Evolutionary conservation across 192 early-diverging fungal genomes (phyloP).

Genomic region (Umbelopsis isabellina): DNA sequence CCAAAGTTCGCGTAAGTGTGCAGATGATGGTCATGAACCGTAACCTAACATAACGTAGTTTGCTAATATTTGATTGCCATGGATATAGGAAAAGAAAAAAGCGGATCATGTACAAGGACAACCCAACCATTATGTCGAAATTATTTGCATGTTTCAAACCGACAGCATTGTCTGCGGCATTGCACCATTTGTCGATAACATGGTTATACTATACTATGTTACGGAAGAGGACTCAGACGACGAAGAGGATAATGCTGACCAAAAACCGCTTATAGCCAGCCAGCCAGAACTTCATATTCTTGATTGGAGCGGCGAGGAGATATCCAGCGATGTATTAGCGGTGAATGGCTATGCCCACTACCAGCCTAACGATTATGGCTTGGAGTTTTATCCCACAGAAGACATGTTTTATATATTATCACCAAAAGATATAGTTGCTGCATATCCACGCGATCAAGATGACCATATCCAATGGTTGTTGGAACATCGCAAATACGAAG

Average conservation of each 20-base stretch:
- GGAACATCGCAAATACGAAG: constrained; percentile 77
- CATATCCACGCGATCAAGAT: constrained; percentile 82
- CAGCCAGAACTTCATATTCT: constrained; percentile 94
- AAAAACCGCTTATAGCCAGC: constrained; percentile 50
- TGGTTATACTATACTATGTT: constrained; percentile 74
- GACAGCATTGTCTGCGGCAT: constrained; percentile 87
- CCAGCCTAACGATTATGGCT: constrained; percentile 92
- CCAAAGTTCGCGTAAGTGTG: constrained; percentile 64
- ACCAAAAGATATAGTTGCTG: constrained; percentile 93
- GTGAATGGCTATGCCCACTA: constrained; percentile 84
- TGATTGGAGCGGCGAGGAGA: constrained; percentile 75
- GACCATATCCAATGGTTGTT: constrained; percentile 96
- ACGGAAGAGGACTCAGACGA: constrained; percentile 57
- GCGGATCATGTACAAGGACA: constrained; percentile 42
- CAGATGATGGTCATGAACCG: constrained; percentile 15
- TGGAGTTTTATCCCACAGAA: constrained; percentile 71
- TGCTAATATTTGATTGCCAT: neutral
- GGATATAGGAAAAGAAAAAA: constrained; percentile 37
- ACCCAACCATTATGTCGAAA: constrained; percentile 60
- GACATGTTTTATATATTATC: constrained; percentile 91
- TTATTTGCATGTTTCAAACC: constrained; percentile 71
- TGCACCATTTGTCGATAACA: constrained; percentile 74
- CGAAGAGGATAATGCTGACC: constrained; percentile 37
- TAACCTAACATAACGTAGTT: neutral
- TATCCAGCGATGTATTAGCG: constrained; percentile 88